phyloP scores from a whole-genome alignment of 2,329 filamentous ascomycete genomes.

The Diaporthe destruens region DNA sequence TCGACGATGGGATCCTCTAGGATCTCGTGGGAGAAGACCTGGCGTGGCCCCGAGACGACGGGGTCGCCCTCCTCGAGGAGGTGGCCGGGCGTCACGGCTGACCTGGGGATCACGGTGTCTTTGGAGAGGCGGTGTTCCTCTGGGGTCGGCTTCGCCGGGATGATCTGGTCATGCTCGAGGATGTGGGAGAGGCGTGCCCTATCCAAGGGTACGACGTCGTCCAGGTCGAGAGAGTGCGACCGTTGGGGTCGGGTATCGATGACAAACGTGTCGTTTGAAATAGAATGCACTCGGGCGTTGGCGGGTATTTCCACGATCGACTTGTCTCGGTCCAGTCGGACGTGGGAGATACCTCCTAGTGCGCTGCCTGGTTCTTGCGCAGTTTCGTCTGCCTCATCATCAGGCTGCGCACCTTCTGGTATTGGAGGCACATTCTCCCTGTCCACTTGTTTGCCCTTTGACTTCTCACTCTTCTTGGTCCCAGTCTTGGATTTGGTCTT shows the following conservation, averaged over 20 bases:
- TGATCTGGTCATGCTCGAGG: slow-evolving; percentile 33
- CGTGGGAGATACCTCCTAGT: not conserved
- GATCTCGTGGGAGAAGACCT: slow-evolving; percentile 37
- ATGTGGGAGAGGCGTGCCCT: slow-evolving; percentile 12
- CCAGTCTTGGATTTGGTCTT: slow-evolving; percentile 11
- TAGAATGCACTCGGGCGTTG: slow-evolving; percentile 31
- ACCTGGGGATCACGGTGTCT: slow-evolving; percentile 34
- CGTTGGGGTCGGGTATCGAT: not conserved
- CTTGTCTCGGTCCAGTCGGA: slow-evolving; percentile 7
- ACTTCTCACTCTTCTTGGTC: slow-evolving; percentile 7
- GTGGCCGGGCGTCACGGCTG: slow-evolving; percentile 21
- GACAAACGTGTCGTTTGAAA: slow-evolving; percentile 34
- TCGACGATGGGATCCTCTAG: slow-evolving; percentile 31
- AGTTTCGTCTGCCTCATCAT: not conserved
- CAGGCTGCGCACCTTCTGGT: not conserved
- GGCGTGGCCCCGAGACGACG: slow-evolving; percentile 26
- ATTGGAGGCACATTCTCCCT: not conserved
- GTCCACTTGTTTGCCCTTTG: slow-evolving; percentile 10
- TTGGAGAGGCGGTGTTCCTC: slow-evolving; percentile 35
- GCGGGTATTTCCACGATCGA: slow-evolving; percentile 30
- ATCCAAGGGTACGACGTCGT: not conserved
- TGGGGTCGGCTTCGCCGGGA: slow-evolving; percentile 10
- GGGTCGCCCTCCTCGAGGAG: slow-evolving; percentile 38
- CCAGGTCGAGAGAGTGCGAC: slow-evolving; percentile 22
- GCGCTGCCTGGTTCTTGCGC: not conserved